These are phyloP conservation scores for Chalciporus sphaerocephalus DNA, from an alignment of 768 basidiomycete species.

Conservation along the genomic window DNA sequence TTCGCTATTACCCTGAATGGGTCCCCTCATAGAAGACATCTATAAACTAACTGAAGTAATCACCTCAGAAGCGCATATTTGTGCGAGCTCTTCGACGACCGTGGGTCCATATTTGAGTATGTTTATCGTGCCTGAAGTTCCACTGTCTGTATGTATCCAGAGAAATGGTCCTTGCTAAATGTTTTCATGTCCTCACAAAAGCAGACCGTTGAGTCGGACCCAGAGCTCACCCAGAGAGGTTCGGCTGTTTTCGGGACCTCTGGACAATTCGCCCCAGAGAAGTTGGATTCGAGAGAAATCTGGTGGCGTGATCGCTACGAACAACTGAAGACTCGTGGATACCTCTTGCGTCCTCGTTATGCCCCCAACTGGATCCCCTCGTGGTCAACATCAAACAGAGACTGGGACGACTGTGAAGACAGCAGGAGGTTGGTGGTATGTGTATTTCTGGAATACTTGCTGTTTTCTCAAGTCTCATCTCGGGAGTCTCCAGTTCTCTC, in stretches of 20 bases:
- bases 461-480: slow-evolving; percentile 20
- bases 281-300: background rate
- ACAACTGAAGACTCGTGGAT: slow-evolving; percentile 4
- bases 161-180: too few species aligned
- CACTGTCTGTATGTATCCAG: too few species aligned
- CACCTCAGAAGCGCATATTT: too few species aligned
- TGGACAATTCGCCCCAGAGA: background rate
- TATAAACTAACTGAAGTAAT: too few species aligned
- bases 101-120: too few species aligned
- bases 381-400: background rate
- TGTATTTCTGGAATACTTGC: background rate
- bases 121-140: too few species aligned
- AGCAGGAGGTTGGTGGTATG: slow-evolving; percentile 1
- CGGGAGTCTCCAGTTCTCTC: background rate
- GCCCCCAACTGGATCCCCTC: slow-evolving; percentile 8
- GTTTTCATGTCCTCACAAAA: too few species aligned
- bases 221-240: too few species aligned
- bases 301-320: background rate
- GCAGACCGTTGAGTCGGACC: too few species aligned
- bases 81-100: too few species aligned
- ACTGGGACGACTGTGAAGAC: background rate
- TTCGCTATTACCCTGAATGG: slow-evolving; percentile 3
- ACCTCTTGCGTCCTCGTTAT: slow-evolving; percentile 1
- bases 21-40: slow-evolving; percentile 1
- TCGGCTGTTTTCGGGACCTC: background rate